Evolutionary conservation across 768 basidiomycete species (phyloP).

Genomic region (Harrya chromipes): DNA sequence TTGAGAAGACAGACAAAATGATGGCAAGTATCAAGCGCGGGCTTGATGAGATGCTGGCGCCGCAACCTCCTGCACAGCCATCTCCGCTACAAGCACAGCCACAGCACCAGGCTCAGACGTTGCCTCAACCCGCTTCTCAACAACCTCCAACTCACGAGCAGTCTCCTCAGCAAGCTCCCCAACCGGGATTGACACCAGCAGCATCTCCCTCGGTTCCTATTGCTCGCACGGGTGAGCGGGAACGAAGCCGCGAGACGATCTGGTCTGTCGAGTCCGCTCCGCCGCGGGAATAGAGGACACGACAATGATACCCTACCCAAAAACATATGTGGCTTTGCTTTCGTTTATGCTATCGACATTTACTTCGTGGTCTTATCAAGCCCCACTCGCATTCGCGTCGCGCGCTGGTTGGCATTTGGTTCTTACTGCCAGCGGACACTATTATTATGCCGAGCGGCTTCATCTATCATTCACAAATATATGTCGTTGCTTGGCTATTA

Average conservation of each 20-base stretch:
- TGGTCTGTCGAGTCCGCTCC: conserved; percentile 30
- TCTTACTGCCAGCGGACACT: conserved; percentile 22
- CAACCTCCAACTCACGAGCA: conserved; percentile 29
- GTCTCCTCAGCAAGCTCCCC: conserved; percentile 21
- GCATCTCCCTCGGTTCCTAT: conserved; percentile 18
- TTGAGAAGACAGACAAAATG: conserved; percentile 70
- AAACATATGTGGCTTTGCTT: conserved; percentile 24
- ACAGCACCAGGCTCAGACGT: conserved; percentile 20
- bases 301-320: conserved; percentile 14
- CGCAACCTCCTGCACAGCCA: conserved; percentile 24
- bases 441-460: conserved; percentile 22
- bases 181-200: conserved; percentile 11
- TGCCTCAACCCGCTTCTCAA: conserved; percentile 23
- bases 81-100: conserved; percentile 23
- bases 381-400: conserved; percentile 21
- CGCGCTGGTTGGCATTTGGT: conserved; percentile 14
- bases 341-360: conserved; percentile 29
- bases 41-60: conserved; percentile 68
- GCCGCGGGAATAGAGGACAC: conserved; percentile 25
- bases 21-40: conserved; percentile 70
- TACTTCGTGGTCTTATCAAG: conserved; percentile 18
- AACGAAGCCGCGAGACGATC: conserved; percentile 27
- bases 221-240: conserved; percentile 26
- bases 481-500: conserved; percentile 26
- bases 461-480: conserved; percentile 15